These are phyloP conservation scores for Lodderomyces jiufengensis DNA, from an alignment of 1,139 yeast genomes.

Conservation along the genomic window DNA sequence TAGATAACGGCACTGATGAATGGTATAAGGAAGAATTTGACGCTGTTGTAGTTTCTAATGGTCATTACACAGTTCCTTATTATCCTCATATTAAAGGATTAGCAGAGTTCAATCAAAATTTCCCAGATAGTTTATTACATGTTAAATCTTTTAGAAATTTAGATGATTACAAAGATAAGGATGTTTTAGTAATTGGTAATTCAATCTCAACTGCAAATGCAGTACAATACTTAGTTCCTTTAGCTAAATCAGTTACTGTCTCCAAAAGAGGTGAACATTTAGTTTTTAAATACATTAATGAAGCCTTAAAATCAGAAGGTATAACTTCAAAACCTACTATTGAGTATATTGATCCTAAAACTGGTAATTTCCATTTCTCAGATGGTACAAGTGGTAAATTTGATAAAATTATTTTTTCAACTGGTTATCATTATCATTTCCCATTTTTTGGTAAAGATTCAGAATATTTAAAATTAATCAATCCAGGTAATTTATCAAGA, in stretches of 20 bases:
- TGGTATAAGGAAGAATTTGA: slow-evolving; percentile 47
- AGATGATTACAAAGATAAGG: slow-evolving; percentile 39
- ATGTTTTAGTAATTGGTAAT: slow-evolving; percentile 49
- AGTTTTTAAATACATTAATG: slow-evolving; percentile 29
- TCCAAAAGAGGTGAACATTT: slow-evolving; percentile 33
- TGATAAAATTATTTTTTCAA: slow-evolving; percentile 31
- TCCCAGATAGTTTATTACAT: slow-evolving; percentile 52
- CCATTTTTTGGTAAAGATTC: slow-evolving; percentile 24
- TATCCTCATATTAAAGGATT: slow-evolving; percentile 52
- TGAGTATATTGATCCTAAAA: slow-evolving; percentile 21
- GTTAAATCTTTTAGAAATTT: slow-evolving; percentile 57
- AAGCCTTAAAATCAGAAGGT: slow-evolving; percentile 37
- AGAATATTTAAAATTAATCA: slow-evolving; percentile 18
- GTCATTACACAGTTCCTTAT: slow-evolving; percentile 52
- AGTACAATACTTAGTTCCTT: slow-evolving; percentile 46
- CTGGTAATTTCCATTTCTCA: slow-evolving; percentile 24
- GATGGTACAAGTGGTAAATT: slow-evolving; percentile 26
- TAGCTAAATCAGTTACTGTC: slow-evolving; percentile 34
- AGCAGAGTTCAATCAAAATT: slow-evolving; percentile 40
- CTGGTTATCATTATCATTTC: slow-evolving; percentile 37
- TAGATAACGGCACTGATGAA: slow-evolving; percentile 15
- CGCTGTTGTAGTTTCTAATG: slow-evolving; percentile 50
- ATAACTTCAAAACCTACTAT: slow-evolving; percentile 30
- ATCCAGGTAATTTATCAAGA: slow-evolving; percentile 25
- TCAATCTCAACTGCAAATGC: slow-evolving; percentile 49